Evolutionary conservation across 352 stramenopile genomes (phyloP).

Genomic region (Phytopythium vexans): DNA sequence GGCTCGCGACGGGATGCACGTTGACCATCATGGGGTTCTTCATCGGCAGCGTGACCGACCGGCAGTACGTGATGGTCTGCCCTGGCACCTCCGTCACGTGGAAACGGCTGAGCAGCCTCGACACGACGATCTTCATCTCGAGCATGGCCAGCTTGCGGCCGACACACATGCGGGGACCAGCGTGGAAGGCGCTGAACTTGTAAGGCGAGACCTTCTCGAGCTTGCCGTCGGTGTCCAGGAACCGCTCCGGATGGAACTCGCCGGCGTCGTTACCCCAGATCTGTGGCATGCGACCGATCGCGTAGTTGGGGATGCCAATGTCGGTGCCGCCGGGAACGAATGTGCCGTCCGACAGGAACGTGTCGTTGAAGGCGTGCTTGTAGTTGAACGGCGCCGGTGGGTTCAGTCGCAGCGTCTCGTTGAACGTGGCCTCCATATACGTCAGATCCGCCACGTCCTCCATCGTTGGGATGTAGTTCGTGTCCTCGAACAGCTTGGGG

Average conservation of each 20-base stretch:
- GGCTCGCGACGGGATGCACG: neutral
- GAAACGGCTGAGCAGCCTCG: constrained; percentile 28
- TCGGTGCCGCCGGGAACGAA: constrained; percentile 28
- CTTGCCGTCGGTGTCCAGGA: constrained; percentile 26
- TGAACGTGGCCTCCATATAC: constrained; percentile 5
- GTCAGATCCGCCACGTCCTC: constrained; percentile 1
- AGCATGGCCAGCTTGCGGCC: constrained; percentile 41
- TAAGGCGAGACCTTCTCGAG: constrained; percentile 22
- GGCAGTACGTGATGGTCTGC: constrained; percentile 23
- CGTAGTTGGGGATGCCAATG: constrained; percentile 42
- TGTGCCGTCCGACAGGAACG: constrained; percentile 39
- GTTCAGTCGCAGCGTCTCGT: constrained; percentile 6
- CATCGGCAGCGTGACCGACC: constrained; percentile 34
- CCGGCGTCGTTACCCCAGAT: constrained; percentile 48
- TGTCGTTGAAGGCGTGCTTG: constrained; percentile 20
- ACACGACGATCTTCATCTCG: constrained; percentile 37
- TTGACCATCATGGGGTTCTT: constrained; percentile 10
- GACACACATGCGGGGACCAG: constrained; percentile 38
- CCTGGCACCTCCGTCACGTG: constrained; percentile 21
- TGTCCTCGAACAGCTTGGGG: constrained; percentile 1
- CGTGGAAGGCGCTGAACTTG: constrained; percentile 48
- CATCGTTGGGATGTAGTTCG: neutral
- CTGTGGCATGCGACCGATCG: constrained; percentile 31
- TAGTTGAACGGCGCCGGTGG: constrained; percentile 28
- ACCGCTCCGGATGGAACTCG: constrained; percentile 55